Percentiles rank a stretch among this genome's conserved stretches.
These are phyloP conservation scores for Cylindrotheca fusiformis DNA, from an alignment of 108 stramenopile genomes.

Conservation along the genomic window DNA sequence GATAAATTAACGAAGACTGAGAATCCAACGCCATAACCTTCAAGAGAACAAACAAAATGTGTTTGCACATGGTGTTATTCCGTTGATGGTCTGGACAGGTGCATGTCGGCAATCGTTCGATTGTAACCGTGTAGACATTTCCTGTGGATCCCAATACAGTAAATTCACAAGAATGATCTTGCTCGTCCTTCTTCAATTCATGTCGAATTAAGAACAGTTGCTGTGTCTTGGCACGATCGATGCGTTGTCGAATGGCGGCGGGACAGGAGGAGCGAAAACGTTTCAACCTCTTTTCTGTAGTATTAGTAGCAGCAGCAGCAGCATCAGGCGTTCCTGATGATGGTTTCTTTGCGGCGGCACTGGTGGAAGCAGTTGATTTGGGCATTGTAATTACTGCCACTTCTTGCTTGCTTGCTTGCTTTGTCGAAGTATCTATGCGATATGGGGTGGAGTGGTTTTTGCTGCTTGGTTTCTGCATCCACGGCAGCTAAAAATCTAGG, in stretches of 20 bases:
- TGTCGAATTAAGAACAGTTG: conserved; percentile 26
- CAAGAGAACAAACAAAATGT: conserved; percentile 45
- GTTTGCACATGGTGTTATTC: conserved; percentile 46
- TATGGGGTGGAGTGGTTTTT: too few species aligned
- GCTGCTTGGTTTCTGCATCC: too few species aligned
- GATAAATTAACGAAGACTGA: conserved; percentile 31
- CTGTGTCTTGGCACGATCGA: conserved; percentile 33
- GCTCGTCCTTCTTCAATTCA: not conserved
- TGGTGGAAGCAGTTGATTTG: too few species aligned
- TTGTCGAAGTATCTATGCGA: too few species aligned
- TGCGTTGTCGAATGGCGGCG: conserved; percentile 23
- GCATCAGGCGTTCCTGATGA: too few species aligned
- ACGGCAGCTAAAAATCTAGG: too few species aligned
- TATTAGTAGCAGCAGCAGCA: too few species aligned
- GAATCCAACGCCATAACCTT: conserved; percentile 34
- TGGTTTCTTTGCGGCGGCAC: too few species aligned
- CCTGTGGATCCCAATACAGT: conserved; percentile 46
- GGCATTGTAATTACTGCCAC: too few species aligned
- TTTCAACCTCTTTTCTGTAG: conserved; percentile 27
- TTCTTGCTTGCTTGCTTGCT: too few species aligned
- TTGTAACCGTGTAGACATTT: conserved; percentile 39
- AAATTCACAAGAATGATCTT: conserved; percentile 16
- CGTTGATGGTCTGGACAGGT: conserved; percentile 44
- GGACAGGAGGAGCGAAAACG: conserved; percentile 24
- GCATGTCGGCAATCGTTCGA: conserved; percentile 27